phyloP scores from a whole-genome alignment of 225 moss, liverwort and hornwort species.

The Bryoerythrophyllum caledonicum region DNA sequence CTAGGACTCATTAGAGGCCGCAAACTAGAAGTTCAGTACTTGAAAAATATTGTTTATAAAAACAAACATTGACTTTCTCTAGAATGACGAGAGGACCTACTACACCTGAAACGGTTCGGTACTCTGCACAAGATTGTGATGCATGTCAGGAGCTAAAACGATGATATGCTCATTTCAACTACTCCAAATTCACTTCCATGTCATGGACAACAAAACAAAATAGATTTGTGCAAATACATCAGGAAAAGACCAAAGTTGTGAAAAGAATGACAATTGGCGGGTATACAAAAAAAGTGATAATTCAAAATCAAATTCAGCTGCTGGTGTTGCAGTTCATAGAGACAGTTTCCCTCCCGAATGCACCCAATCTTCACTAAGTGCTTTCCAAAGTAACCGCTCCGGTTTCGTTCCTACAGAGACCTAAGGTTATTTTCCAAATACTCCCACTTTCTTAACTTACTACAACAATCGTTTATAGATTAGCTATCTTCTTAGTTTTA shows the following conservation, averaged over 20 bases:
- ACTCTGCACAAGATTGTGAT: conserved; percentile 42
- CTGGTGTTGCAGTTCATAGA: too few relatives aligned
- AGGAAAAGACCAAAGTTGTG: not conserved
- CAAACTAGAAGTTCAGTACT: not conserved
- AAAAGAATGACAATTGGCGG: not conserved
- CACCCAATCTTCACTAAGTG: too few relatives aligned
- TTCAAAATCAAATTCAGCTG: not conserved
- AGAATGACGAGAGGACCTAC: conserved; percentile 72
- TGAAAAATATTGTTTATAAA: not conserved
- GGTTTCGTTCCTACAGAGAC: too few relatives aligned
- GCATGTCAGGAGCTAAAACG: conserved; percentile 10
- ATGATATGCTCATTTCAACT: not conserved
- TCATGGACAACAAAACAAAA: not conserved
- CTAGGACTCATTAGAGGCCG: not conserved
- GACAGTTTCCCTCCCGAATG: too few relatives aligned
- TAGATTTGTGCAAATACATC: not conserved
- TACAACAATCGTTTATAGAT: too few relatives aligned
- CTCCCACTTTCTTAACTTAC: too few relatives aligned
- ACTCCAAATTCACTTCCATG: not conserved
- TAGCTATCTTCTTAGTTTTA: too few relatives aligned
- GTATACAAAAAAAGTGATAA: not conserved
- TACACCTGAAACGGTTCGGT: conserved; percentile 74
- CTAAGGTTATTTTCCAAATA: too few relatives aligned
- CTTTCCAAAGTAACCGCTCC: too few relatives aligned
- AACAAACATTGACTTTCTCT: conserved; percentile 68